phyloP scores from a whole-genome alignment of 2,329 filamentous ascomycete species.

The Venturia pyrina region DNA sequence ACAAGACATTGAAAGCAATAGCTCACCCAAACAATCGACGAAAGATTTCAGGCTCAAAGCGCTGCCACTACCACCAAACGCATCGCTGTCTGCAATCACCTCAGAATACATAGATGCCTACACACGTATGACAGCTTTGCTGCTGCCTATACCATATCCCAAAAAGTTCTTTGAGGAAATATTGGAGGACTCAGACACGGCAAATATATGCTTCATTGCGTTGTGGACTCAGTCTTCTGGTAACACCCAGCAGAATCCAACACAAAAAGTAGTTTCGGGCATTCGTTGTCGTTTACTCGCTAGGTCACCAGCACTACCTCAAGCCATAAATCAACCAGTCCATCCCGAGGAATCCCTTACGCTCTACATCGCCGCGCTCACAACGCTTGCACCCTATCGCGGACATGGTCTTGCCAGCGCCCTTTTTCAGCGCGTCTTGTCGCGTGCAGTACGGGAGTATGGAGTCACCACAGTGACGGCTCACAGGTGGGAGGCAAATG shows the following conservation, averaged over 20 bases:
- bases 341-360: slow-evolving; percentile 18
- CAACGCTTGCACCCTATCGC: slow-evolving; percentile 50
- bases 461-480: slow-evolving; percentile 45
- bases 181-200: slow-evolving; percentile 42
- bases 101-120: slow-evolving; percentile 44
- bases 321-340: not conserved
- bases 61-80: slow-evolving; percentile 33
- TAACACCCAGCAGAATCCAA: slow-evolving; percentile 26
- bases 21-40: not conserved
- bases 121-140: slow-evolving; percentile 46
- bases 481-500: slow-evolving; percentile 55
- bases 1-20: not conserved
- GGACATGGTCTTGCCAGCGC: slow-evolving; percentile 46
- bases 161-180: slow-evolving; percentile 51
- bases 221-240: slow-evolving; percentile 38
- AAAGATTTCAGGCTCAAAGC: not conserved
- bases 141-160: slow-evolving; percentile 52
- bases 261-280: slow-evolving; percentile 32
- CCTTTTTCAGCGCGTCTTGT: slow-evolving; percentile 34
- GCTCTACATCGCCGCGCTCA: slow-evolving; percentile 53
- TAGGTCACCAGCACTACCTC: slow-evolving; percentile 12
- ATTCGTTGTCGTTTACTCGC: slow-evolving; percentile 36
- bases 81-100: slow-evolving; percentile 44
- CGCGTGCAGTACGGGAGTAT: slow-evolving; percentile 32
- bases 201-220: slow-evolving; percentile 48